Evolutionary conservation across 371 early-diverging fungal species (phyloP).

Genomic region (Dichotomocladium elegans): DNA sequence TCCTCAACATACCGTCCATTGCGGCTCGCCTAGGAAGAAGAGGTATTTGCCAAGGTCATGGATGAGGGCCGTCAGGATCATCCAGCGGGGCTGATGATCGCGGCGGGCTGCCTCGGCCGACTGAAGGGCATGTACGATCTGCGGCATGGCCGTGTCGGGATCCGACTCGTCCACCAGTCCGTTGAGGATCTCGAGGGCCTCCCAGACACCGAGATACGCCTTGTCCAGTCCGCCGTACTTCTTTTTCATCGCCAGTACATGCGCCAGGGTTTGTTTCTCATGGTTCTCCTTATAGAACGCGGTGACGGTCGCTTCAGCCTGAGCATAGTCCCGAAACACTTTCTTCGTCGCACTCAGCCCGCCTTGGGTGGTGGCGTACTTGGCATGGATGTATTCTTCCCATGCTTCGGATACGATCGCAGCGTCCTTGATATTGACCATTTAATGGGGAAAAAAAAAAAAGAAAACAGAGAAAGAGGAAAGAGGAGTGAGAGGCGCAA

Average conservation of each 20-base stretch:
- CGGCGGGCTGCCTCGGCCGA: conserved; percentile 53
- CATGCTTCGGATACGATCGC: conserved; percentile 4
- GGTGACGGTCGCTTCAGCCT: conserved; percentile 23
- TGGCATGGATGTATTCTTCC: neutral
- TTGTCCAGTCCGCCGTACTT: conserved; percentile 26
- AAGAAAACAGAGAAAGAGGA: neutral
- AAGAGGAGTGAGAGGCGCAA: no score
- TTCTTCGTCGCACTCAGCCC: no score
- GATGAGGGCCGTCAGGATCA: conserved; percentile 48
- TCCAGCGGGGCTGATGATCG: conserved; percentile 52
- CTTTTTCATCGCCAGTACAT: conserved; percentile 30
- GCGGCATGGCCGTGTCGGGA: conserved; percentile 43
- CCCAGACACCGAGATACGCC: conserved; percentile 48
- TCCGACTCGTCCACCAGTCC: conserved; percentile 49
- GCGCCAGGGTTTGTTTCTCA: conserved; percentile 34
- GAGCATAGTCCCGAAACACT: conserved; percentile 28
- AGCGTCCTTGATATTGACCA: neutral
- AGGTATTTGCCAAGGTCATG: conserved; percentile 60
- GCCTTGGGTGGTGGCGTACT: conserved; percentile 1
- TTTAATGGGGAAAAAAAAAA: neutral
- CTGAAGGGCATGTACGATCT: conserved; percentile 55
- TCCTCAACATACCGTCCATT: conserved; percentile 43
- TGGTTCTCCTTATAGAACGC: conserved; percentile 39
- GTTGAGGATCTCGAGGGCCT: conserved; percentile 48
- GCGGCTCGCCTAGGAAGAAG: conserved; percentile 44